Evolutionary conservation across 352 stramenopile genomes (phyloP).

Genomic region (Blastocystis sp.): DNA sequence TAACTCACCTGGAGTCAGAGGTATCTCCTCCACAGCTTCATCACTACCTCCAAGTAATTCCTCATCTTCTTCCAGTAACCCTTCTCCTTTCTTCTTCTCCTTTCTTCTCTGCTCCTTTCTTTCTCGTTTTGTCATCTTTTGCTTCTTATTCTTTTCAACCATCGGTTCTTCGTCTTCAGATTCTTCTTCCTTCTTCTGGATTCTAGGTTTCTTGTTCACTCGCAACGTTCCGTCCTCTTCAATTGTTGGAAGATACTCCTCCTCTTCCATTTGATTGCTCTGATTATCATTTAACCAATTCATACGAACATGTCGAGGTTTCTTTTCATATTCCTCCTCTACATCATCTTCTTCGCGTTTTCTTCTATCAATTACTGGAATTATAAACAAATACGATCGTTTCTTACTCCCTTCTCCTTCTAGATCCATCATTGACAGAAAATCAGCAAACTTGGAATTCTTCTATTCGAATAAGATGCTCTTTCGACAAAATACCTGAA

Average conservation of each 20-base stretch:
- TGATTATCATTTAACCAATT: background rate
- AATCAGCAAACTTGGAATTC: slow-evolving; percentile 48
- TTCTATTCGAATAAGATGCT: background rate
- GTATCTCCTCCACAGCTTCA: background rate
- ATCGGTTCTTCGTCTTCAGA: background rate
- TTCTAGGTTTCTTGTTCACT: slow-evolving; percentile 12
- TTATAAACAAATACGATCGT: background rate
- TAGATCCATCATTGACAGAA: slow-evolving; percentile 14
- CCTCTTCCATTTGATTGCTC: background rate
- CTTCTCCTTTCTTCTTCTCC: background rate
- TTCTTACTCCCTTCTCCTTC: background rate
- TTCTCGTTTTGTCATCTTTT: background rate
- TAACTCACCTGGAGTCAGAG: slow-evolving; percentile 6
- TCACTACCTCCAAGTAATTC: background rate
- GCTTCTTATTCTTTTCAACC: background rate
- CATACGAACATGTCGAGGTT: background rate
- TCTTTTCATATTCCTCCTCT: slow-evolving; percentile 37
- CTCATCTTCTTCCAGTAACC: background rate
- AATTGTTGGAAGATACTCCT: slow-evolving; percentile 52
- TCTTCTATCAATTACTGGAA: background rate
- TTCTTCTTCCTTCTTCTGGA: background rate
- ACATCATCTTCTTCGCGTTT: background rate
- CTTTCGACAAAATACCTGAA: background rate
- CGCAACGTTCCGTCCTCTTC: background rate
- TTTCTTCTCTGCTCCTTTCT: slow-evolving; percentile 11